phyloP scores from a whole-genome alignment of 2,329 filamentous ascomycete species.

The Gnomoniopsis sp. region DNA sequence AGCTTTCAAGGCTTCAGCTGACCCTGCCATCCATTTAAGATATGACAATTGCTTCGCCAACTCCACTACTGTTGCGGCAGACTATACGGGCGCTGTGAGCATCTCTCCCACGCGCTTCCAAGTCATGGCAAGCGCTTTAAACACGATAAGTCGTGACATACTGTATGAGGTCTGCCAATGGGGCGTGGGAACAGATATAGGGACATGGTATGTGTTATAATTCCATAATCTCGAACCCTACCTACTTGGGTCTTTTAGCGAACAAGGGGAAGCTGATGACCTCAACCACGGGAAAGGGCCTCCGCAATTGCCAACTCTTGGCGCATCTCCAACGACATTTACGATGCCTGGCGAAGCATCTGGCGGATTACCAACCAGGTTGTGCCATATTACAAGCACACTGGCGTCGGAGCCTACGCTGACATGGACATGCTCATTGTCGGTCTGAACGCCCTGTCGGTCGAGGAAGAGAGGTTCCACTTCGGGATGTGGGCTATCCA shows the following conservation, averaged over 20 bases:
- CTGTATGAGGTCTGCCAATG: slow-evolving; percentile 52
- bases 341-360: slow-evolving; percentile 46
- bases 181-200: slow-evolving; percentile 46
- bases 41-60: slow-evolving; percentile 49
- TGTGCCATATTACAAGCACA: slow-evolving; percentile 42
- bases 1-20: background rate
- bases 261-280: background rate
- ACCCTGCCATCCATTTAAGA: slow-evolving; percentile 18
- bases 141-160: slow-evolving; percentile 36
- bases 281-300: slow-evolving; percentile 27
- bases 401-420: slow-evolving; percentile 43
- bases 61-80: slow-evolving; percentile 39
- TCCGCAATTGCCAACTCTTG: slow-evolving; percentile 43
- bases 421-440: slow-evolving; percentile 53
- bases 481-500: slow-evolving; percentile 51
- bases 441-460: slow-evolving; percentile 41
- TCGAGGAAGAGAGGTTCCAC: slow-evolving; percentile 47
- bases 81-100: slow-evolving; percentile 34
- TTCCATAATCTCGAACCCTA: background rate
- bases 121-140: slow-evolving; percentile 42
- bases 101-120: slow-evolving; percentile 39
- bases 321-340: slow-evolving; percentile 53
- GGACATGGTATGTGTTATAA: slow-evolving; percentile 33
- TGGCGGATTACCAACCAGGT: slow-evolving; percentile 51
- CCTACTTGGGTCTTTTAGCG: no score